A percentile compares a stretch with the other conserved stretches of the same genome.
Evolutionary conservation across 2,329 filamentous ascomycete species (phyloP).

Genomic region (Cadophora malorum): DNA sequence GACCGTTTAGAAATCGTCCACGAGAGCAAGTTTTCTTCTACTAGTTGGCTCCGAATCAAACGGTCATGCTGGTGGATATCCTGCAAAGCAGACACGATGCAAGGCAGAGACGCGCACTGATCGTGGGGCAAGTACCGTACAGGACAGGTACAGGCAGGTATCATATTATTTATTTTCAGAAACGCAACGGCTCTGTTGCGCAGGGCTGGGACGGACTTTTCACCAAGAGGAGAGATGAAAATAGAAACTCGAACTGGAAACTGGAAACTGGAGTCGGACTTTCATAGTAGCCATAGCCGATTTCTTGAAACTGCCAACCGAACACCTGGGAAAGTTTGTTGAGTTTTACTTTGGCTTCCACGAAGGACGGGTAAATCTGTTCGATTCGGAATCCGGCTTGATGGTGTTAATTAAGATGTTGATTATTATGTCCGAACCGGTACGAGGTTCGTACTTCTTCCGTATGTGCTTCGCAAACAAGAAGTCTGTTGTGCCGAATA

Average conservation of each 20-base stretch:
- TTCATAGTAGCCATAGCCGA: not conserved
- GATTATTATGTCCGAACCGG: not conserved
- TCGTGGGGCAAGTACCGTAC: not conserved
- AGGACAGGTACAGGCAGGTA: not conserved
- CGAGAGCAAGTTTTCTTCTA: not conserved
- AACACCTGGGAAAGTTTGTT: conserved; percentile 10
- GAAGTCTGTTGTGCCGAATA: not conserved
- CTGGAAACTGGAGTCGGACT: not conserved
- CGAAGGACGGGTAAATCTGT: not conserved
- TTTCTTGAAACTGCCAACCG: conserved; percentile 17
- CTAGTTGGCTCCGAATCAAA: not conserved
- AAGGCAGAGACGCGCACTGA: conserved; percentile 4
- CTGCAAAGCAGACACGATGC: not conserved
- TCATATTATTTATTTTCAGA: conserved; percentile 7
- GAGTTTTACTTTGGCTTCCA: not conserved
- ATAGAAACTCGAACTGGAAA: conserved; percentile 1
- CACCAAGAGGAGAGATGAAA: not conserved
- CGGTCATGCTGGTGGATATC: not conserved
- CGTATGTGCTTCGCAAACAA: not conserved
- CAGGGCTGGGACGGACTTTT: not conserved
- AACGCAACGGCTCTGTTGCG: not conserved
- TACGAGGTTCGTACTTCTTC: not conserved
- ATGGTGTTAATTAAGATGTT: not conserved
- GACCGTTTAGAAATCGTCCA: not conserved
- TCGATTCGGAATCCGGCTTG: conserved; percentile 9